A percentile compares a stretch with the other conserved stretches of the same genome.
These are phyloP conservation scores for Fonsecaea nubica DNA, from an alignment of 2,329 filamentous ascomycete genomes.

Conservation along the genomic window DNA sequence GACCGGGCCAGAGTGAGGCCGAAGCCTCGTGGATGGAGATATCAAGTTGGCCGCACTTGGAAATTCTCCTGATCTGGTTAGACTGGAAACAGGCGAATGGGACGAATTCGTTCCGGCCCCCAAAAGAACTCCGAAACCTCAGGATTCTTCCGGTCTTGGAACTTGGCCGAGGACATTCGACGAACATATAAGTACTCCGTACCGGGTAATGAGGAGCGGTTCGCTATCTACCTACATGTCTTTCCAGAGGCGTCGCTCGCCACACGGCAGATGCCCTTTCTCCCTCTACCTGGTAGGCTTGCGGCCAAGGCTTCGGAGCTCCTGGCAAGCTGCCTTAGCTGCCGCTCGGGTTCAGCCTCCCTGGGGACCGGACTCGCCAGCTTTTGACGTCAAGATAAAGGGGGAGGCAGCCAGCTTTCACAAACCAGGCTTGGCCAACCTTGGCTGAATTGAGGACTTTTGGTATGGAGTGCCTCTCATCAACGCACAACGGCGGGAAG, in stretches of 20 bases:
- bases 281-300: neutral
- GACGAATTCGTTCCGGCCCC: neutral
- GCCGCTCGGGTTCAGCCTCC: neutral
- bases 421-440: neutral
- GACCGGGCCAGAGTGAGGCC: neutral
- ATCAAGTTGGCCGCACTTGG: neutral
- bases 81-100: neutral
- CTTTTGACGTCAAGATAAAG: conserved; percentile 1
- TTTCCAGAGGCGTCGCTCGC: neutral
- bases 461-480: neutral
- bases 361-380: neutral
- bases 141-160: neutral
- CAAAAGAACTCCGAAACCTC: neutral
- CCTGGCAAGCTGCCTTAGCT: neutral
- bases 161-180: neutral
- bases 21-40: neutral
- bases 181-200: neutral
- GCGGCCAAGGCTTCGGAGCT: neutral
- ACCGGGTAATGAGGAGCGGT: neutral
- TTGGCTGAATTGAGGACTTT: neutral
- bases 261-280: neutral
- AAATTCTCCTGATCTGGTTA: neutral
- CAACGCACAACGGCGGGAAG: too few relatives aligned
- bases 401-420: neutral
- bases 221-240: neutral